phyloP scores from a whole-genome alignment of 495 filamentous ascomycete species.

The Penicillium bialowiezense region DNA sequence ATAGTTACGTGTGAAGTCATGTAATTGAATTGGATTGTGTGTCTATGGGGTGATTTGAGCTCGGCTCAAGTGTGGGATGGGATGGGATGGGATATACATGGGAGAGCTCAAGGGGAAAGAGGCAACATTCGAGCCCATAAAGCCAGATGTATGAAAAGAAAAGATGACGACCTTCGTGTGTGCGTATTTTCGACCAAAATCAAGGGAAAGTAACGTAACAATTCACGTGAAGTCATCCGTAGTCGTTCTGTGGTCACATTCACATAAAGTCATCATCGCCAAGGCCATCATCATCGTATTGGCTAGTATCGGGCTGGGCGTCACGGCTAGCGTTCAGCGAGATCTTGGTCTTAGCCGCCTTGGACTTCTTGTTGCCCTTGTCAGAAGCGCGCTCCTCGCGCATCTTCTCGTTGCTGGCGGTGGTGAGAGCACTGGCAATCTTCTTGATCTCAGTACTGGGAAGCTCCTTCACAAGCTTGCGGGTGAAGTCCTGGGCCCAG shows the following conservation, averaged over 20 bases:
- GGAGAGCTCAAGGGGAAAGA: background rate
- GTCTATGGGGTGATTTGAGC: constrained; percentile 8
- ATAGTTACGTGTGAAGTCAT: background rate
- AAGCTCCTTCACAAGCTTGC: constrained; percentile 83
- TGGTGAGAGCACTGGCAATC: constrained; percentile 77
- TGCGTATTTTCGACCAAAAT: constrained; percentile 17
- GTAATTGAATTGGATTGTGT: constrained; percentile 7
- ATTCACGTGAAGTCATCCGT: constrained; percentile 5
- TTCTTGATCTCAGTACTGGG: constrained; percentile 93
- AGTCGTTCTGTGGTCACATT: constrained; percentile 22
- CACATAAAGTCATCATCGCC: constrained; percentile 71
- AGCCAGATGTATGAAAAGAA: background rate
- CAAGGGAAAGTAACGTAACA: constrained; percentile 9
- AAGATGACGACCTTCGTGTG: background rate
- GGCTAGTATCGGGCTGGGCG: constrained; percentile 64
- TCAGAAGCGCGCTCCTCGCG: constrained; percentile 95
- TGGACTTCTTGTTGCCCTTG: constrained; percentile 94
- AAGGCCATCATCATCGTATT: constrained; percentile 80
- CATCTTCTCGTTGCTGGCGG: constrained; percentile 95
- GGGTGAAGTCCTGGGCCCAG: constrained; percentile 88
- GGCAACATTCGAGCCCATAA: background rate
- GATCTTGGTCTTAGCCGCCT: constrained; percentile 92
- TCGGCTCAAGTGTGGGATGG: background rate
- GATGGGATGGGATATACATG: constrained; percentile 12
- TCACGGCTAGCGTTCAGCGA: constrained; percentile 70